Evolutionary conservation across 2,329 filamentous ascomycete genomes (phyloP).

Genomic region (Penicillium sp.): DNA sequence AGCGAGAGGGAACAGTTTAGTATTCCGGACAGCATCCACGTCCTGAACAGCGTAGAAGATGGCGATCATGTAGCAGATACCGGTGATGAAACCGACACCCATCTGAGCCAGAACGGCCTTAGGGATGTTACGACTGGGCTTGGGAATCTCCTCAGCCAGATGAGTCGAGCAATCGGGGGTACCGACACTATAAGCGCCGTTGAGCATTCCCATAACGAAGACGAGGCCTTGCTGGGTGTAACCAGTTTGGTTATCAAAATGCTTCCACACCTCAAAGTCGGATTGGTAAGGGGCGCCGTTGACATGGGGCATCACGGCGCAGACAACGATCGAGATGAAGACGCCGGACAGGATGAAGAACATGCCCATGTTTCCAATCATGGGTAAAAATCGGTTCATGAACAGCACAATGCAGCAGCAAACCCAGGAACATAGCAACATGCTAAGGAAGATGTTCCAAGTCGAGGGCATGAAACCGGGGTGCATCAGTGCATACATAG

Average conservation of each 20-base stretch:
- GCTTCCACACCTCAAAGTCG: constrained; percentile 59
- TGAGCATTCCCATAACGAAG: constrained; percentile 68
- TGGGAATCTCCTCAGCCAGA: constrained; percentile 66
- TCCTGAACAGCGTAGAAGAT: constrained; percentile 57
- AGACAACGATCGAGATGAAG: constrained; percentile 58
- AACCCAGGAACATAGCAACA: constrained; percentile 60
- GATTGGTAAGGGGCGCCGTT: constrained; percentile 50
- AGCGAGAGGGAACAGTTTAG: constrained; percentile 51
- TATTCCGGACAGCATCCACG: constrained; percentile 23
- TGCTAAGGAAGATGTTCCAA: constrained; percentile 66
- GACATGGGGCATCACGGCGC: constrained; percentile 57
- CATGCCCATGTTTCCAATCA: constrained; percentile 61
- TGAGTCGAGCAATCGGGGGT: constrained; percentile 69
- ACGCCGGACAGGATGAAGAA: constrained; percentile 60
- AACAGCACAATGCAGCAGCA: constrained; percentile 59
- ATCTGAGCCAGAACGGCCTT: constrained; percentile 57
- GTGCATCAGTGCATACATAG: constrained; percentile 66
- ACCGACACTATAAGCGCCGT: constrained; percentile 71
- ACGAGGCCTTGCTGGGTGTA: constrained; percentile 61
- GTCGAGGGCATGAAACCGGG: constrained; percentile 54
- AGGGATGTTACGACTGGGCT: constrained; percentile 51
- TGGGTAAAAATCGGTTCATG: constrained; percentile 56
- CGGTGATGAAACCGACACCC: constrained; percentile 51
- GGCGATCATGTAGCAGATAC: constrained; percentile 54
- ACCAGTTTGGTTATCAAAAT: constrained; percentile 56